Percentiles rank a stretch among this genome's conserved stretches.
Conservation (phyloP, 2,329 filamentous ascomycete genomes). For the Tolypocladium tropicale region DNA sequence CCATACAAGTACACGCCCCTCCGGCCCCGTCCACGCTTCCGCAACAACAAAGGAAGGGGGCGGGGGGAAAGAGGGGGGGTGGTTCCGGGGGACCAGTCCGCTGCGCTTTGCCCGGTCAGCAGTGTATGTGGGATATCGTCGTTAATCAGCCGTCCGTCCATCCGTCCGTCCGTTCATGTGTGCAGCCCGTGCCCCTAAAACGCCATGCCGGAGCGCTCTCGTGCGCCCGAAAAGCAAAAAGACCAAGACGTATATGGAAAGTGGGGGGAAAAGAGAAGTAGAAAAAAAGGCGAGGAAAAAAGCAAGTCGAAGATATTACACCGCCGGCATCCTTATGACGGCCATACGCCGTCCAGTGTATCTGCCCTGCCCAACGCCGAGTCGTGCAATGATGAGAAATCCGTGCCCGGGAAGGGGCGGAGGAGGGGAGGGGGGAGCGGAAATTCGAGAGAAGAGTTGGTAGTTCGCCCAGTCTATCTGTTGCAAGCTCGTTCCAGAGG, state of each 20-base stretch:
- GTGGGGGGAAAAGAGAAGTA: not conserved
- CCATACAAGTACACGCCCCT: not conserved
- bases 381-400: slow-evolving; percentile 1
- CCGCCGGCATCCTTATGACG: not conserved
- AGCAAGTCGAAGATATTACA: not conserved
- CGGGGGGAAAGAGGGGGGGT: not conserved
- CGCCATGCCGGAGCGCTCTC: not conserved
- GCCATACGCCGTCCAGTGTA: not conserved
- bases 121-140: not conserved
- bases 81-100: not conserved
- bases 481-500: not conserved
- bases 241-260: not conserved
- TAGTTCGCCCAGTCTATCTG: not conserved
- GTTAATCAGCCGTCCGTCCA: not conserved
- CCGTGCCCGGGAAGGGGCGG: slow-evolving; percentile 1
- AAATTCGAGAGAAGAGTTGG: not conserved
- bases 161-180: not conserved
- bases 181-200: not conserved
- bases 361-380: not conserved
- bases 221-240: not conserved
- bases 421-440: slow-evolving; percentile 2
- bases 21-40: not conserved
- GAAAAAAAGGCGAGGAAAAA: no score
- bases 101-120: not conserved
- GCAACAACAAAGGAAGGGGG: not conserved